Conservation (phyloP, 2,329 filamentous ascomycete genomes). For the Fusarium haematococcum region DNA sequence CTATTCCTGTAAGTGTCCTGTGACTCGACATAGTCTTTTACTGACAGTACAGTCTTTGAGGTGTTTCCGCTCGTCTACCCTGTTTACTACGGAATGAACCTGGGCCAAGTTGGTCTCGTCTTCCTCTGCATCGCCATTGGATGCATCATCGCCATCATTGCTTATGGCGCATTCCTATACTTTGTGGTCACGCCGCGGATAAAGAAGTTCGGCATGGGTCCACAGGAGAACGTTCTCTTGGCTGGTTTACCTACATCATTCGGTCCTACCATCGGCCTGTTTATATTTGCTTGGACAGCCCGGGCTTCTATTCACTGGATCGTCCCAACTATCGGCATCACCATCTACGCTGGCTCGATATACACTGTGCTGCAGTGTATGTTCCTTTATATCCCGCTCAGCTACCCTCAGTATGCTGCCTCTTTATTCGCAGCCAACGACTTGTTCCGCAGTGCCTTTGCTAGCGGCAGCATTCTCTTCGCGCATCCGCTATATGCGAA, state of each 20-base stretch:
- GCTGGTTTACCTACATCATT: not conserved
- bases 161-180: not conserved
- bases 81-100: not conserved
- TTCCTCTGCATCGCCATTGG: not conserved
- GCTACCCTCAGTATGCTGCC: not conserved
- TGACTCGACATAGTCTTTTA: not conserved
- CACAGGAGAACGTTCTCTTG: not conserved
- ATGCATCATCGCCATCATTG: not conserved
- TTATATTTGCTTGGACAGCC: not conserved
- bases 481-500: not conserved
- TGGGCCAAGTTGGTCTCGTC: not conserved
- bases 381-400: not conserved
- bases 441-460: not conserved
- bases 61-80: not conserved
- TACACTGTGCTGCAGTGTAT: not conserved
- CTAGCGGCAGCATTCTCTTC: not conserved
- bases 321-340: not conserved
- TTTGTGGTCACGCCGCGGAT: not conserved
- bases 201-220: not conserved
- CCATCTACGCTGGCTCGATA: not conserved
- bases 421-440: not conserved
- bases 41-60: not conserved
- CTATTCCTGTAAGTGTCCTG: not conserved
- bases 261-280: not conserved
- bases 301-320: not conserved